phyloP scores from a whole-genome alignment of 2,329 filamentous ascomycete genomes.

The Sporothrix brasiliensis region DNA sequence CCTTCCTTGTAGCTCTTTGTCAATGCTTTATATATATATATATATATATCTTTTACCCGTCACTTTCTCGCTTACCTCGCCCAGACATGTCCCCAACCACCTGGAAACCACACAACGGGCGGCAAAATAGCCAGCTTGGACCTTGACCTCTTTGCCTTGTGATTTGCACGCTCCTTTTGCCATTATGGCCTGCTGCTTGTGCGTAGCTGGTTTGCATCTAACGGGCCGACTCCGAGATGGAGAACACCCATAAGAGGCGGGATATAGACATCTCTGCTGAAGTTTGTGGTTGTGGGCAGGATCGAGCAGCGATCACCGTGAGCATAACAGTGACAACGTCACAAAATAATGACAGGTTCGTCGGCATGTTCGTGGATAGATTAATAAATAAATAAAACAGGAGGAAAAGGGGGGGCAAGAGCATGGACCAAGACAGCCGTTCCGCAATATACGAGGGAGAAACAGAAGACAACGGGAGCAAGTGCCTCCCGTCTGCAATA shows the following conservation, averaged over 20 bases:
- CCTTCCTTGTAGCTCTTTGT: not conserved
- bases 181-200: not conserved
- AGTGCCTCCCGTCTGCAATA: not conserved
- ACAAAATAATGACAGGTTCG: constrained; percentile 1
- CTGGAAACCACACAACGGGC: not conserved
- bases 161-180: not conserved
- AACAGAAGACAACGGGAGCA: not conserved
- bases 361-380: not conserved
- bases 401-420: not conserved
- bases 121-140: constrained; percentile 6
- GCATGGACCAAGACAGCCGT: constrained; percentile 16
- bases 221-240: constrained; percentile 19
- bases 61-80: not conserved
- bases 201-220: constrained; percentile 12
- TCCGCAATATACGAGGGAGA: not conserved
- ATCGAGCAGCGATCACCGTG: not conserved
- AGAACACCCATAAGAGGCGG: not conserved
- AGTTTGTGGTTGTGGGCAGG: not conserved
- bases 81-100: constrained; percentile 6
- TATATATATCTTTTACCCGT: not conserved
- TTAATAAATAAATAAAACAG: not conserved
- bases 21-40: not conserved
- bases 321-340: not conserved
- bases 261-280: not conserved
- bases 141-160: not conserved